These are phyloP conservation scores for Russula abietina DNA, from an alignment of 768 basidiomycete species.

Conservation along the genomic window DNA sequence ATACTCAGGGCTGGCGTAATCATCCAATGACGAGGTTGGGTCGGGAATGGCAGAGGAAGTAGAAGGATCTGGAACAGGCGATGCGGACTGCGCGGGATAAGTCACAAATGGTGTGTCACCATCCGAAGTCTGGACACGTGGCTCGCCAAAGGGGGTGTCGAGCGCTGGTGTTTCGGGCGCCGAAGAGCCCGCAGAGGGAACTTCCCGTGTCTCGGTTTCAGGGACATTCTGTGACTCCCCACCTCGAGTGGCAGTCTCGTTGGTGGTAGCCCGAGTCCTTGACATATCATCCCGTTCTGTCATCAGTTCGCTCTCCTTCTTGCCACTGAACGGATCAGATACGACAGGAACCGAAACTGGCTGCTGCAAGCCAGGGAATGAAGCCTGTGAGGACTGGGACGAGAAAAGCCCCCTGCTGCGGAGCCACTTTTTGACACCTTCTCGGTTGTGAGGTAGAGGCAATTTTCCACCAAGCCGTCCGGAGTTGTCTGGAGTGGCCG, in stretches of 20 bases:
- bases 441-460: slow-evolving; percentile 75
- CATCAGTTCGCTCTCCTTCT: slow-evolving; percentile 51
- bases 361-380: slow-evolving; percentile 18
- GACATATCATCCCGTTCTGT: slow-evolving; percentile 64
- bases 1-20: slow-evolving; percentile 62
- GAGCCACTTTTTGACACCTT: slow-evolving; percentile 78
- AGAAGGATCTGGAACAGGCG: slow-evolving; percentile 46
- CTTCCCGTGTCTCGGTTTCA: slow-evolving; percentile 22
- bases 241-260: slow-evolving; percentile 33
- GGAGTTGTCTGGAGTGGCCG: too few species aligned
- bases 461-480: slow-evolving; percentile 41
- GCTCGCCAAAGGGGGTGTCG: background rate
- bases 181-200: slow-evolving; percentile 10
- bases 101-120: slow-evolving; percentile 29
- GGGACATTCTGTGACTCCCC: slow-evolving; percentile 28
- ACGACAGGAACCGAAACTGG: slow-evolving; percentile 30
- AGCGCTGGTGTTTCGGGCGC: slow-evolving; percentile 16
- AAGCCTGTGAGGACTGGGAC: slow-evolving; percentile 33
- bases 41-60: slow-evolving; percentile 63
- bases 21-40: slow-evolving; percentile 69
- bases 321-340: slow-evolving; percentile 52
- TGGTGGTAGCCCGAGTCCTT: slow-evolving; percentile 45
- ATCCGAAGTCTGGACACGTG: slow-evolving; percentile 17
- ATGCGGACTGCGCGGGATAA: slow-evolving; percentile 31
- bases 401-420: slow-evolving; percentile 53